These are phyloP conservation scores for Conticribra guillardii DNA, from an alignment of 108 stramenopile species.

Conservation along the genomic window DNA sequence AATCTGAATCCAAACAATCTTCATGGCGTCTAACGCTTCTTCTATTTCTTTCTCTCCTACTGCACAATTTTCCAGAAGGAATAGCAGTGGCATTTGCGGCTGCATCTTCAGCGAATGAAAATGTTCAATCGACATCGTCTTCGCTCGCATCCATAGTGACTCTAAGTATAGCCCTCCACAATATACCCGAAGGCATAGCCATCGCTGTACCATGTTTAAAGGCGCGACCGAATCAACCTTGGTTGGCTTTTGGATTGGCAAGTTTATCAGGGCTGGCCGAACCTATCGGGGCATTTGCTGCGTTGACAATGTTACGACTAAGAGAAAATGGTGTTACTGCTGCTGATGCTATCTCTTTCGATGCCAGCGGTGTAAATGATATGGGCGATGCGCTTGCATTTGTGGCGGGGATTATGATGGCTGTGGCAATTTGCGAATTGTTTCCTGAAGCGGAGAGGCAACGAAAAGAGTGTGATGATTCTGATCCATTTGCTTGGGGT, in stretches of 20 bases:
- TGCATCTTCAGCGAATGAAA: conserved; percentile 11
- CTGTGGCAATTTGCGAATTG: conserved; percentile 24
- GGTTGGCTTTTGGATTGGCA: conserved; percentile 20
- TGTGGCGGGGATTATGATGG: conserved; percentile 34
- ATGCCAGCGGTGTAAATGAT: not conserved
- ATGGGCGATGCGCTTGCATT: conserved; percentile 22
- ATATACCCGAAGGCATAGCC: conserved; percentile 30
- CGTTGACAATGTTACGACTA: conserved; percentile 4
- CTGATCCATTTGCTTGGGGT: conserved; percentile 9
- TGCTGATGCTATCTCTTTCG: not conserved
- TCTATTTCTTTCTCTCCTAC: conserved; percentile 24
- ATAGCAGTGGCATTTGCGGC: conserved; percentile 21
- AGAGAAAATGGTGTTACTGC: not conserved
- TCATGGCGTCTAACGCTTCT: conserved; percentile 26
- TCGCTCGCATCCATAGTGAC: conserved; percentile 20
- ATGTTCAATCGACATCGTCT: not conserved
- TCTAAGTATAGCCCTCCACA: conserved; percentile 24
- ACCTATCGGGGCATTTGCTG: conserved; percentile 20
- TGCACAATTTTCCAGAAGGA: conserved; percentile 34
- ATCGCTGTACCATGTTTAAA: conserved; percentile 24
- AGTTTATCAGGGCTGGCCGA: conserved; percentile 26
- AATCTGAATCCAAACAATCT: conserved; percentile 1
- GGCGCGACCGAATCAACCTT: conserved; percentile 10
- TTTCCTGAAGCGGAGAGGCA: conserved; percentile 29
- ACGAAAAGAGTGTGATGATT: conserved; percentile 9